phyloP scores from a whole-genome alignment of 306 rosid species.

The Coriaria nepalensis region DNA sequence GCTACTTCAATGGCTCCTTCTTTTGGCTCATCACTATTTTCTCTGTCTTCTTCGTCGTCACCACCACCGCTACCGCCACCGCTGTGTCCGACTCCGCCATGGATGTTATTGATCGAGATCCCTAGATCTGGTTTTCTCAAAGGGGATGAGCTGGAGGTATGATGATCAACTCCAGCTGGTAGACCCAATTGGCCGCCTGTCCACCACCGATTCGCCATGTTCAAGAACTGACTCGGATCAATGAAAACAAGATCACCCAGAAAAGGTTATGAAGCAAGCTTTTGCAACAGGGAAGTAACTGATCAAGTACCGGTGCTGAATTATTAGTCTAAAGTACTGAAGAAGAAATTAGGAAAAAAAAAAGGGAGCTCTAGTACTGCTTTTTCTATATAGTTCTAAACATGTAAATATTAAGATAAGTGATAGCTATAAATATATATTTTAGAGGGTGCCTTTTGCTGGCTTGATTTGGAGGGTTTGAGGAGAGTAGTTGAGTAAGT shows the following conservation, averaged over 20 bases:
- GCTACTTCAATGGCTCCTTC: conserved; percentile 52
- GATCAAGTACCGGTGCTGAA: too few relatives aligned
- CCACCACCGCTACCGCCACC: conserved; percentile 12
- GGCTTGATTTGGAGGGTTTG: conserved; percentile 2
- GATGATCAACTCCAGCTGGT: conserved; percentile 23
- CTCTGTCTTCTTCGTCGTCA: conserved; percentile 40
- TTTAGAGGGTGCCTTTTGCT: not conserved
- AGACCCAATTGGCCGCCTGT: conserved; percentile 38
- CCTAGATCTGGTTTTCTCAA: conserved; percentile 65
- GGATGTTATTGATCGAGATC: conserved; percentile 38
- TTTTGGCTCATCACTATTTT: conserved; percentile 56
- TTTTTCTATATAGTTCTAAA: too few relatives aligned
- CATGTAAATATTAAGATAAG: not conserved
- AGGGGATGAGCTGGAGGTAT: conserved; percentile 21
- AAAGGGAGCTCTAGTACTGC: too few relatives aligned
- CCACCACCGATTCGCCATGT: conserved; percentile 91
- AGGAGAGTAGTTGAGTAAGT: conserved; percentile 8
- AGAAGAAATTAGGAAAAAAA: too few relatives aligned
- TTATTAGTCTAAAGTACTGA: too few relatives aligned
- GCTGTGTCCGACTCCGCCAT: conserved; percentile 4
- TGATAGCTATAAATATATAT: not conserved
- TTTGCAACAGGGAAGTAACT: not conserved
- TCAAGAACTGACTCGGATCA: not conserved
- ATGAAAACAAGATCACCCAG: not conserved
- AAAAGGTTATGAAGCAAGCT: not conserved